phyloP scores from a whole-genome alignment of 768 basidiomycete genomes.

The Ramaria sp. region DNA sequence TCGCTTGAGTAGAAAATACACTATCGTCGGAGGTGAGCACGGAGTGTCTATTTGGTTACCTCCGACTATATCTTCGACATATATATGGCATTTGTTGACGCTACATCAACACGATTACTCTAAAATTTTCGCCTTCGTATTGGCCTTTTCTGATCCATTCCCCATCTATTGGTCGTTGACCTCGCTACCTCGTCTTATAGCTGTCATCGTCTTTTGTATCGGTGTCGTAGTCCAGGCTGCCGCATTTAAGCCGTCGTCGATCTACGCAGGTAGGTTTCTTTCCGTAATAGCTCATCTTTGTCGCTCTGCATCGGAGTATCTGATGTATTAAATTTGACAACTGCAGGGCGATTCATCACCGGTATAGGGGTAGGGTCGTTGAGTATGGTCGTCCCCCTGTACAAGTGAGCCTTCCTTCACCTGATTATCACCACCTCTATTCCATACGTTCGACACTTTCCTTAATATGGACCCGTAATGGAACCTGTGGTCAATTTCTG shows the following conservation, averaged over 20 bases:
- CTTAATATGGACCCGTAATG: background rate
- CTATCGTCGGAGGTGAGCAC: slow-evolving; percentile 34
- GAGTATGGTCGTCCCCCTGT: slow-evolving; percentile 76
- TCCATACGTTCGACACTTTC: too few species aligned
- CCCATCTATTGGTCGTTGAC: slow-evolving; percentile 15
- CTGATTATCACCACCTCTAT: background rate
- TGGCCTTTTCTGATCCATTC: background rate
- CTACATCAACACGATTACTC: too few species aligned
- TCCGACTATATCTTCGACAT: too few species aligned
- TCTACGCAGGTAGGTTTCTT: slow-evolving; percentile 43
- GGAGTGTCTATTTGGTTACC: slow-evolving; percentile 4
- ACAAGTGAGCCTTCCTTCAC: slow-evolving; percentile 30
- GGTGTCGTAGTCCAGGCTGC: slow-evolving; percentile 68
- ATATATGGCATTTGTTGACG: too few species aligned
- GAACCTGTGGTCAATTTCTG: background rate
- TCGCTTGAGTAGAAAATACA: slow-evolving; percentile 62
- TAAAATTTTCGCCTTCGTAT: background rate
- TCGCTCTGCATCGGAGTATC: background rate
- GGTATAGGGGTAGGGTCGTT: slow-evolving; percentile 76
- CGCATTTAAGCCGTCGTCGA: slow-evolving; percentile 45
- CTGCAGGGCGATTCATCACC: slow-evolving; percentile 56
- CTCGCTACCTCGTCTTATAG: slow-evolving; percentile 22
- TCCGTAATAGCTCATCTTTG: background rate
- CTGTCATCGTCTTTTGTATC: slow-evolving; percentile 51
- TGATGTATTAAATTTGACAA: background rate